phyloP scores from a whole-genome alignment of 208 protist genomes.

The Balamuthia mandrillaris region DNA sequence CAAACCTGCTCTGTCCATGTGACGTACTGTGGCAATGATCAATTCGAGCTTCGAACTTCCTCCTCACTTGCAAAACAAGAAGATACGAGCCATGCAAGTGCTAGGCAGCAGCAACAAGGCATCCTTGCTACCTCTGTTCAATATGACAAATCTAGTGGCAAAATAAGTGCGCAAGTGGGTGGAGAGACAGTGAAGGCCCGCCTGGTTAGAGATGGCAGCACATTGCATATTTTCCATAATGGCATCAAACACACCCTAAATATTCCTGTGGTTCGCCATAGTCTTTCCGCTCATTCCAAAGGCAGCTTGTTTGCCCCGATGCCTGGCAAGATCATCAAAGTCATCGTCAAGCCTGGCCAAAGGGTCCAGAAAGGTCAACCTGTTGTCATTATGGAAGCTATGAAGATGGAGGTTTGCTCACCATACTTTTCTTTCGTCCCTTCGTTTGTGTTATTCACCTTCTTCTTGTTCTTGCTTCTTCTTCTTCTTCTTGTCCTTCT shows the following conservation, averaged over 20 bases:
- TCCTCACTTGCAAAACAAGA: background rate
- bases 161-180: background rate
- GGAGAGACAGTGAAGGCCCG: background rate
- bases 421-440: background rate
- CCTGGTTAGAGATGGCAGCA: background rate
- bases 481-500: background rate
- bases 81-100: too few relatives aligned
- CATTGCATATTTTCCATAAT: constrained; percentile 13
- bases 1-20: background rate
- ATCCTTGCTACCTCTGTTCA: background rate
- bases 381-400: constrained; percentile 87
- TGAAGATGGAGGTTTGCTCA: constrained; percentile 87
- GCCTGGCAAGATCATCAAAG: constrained; percentile 84
- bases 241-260: constrained; percentile 26
- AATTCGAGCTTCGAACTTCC: background rate
- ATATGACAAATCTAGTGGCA: background rate
- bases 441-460: background rate
- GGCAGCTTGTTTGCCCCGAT: constrained; percentile 77
- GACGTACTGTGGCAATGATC: background rate
- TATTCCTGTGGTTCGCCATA: background rate
- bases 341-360: constrained; percentile 76
- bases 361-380: constrained; percentile 76
- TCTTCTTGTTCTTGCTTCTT: background rate
- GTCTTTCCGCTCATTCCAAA: background rate
- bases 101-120: too few relatives aligned